A percentile compares a stretch with the other conserved stretches of the same genome.
Evolutionary conservation across 2,329 filamentous ascomycete species (phyloP).

Genomic region (Penicillium sp.): DNA sequence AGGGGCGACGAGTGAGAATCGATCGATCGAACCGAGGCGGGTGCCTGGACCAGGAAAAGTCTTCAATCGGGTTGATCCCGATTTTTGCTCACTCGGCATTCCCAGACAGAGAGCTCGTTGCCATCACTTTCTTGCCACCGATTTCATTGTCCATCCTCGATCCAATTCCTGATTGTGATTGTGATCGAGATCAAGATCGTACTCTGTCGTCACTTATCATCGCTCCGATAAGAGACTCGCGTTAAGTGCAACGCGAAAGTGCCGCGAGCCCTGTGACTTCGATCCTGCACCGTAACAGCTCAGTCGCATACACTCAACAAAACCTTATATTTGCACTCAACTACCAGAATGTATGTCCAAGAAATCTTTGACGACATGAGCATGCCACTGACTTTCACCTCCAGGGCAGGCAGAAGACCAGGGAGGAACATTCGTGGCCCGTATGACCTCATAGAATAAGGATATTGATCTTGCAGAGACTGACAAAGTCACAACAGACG

Average conservation of each 20-base stretch:
- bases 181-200: neutral
- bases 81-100: constrained; percentile 8
- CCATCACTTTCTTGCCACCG: too few relatives aligned
- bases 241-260: constrained; percentile 42
- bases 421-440: constrained; percentile 42
- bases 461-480: constrained; percentile 4
- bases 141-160: constrained; percentile 4
- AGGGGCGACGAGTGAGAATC: constrained; percentile 1
- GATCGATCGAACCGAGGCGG: constrained; percentile 8
- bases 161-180: neutral
- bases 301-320: too few relatives aligned
- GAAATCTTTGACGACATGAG: neutral
- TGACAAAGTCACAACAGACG: constrained; percentile 39
- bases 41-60: constrained; percentile 25
- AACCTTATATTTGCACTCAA: too few relatives aligned
- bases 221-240: constrained; percentile 24
- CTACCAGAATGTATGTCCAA: constrained; percentile 1
- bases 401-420: constrained; percentile 28
- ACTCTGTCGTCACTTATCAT: constrained; percentile 1
- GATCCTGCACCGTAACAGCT: too few relatives aligned
- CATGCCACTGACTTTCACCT: neutral
- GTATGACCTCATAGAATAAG: constrained; percentile 29
- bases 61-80: constrained; percentile 9
- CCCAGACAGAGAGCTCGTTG: too few relatives aligned
- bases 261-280: constrained; percentile 34